phyloP scores from a whole-genome alignment of 2,329 filamentous ascomycete genomes.

The Acrocalymma vagum region DNA sequence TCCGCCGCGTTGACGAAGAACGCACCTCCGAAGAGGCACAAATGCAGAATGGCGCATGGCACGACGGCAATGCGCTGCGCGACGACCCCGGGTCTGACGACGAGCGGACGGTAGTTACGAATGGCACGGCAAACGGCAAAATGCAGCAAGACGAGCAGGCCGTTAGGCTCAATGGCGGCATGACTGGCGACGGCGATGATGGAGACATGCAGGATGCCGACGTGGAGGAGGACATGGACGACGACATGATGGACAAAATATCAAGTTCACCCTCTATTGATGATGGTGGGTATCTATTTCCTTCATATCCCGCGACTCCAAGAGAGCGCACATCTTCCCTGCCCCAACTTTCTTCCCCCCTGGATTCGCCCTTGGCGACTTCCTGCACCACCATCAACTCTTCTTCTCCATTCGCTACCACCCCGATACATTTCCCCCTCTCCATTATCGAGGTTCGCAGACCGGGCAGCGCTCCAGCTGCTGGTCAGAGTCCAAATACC shows the following conservation, averaged over 20 bases:
- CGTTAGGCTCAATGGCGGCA: slow-evolving; percentile 43
- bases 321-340: slow-evolving; percentile 53
- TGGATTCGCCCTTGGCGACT: slow-evolving; percentile 29
- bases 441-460: slow-evolving; percentile 29
- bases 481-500: slow-evolving; percentile 27
- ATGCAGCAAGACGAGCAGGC: slow-evolving; percentile 41
- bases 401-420: slow-evolving; percentile 55
- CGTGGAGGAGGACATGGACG: slow-evolving; percentile 75
- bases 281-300: slow-evolving; percentile 84
- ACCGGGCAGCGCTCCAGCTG: slow-evolving; percentile 37
- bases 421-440: slow-evolving; percentile 55
- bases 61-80: slow-evolving; percentile 43
- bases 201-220: slow-evolving; percentile 70
- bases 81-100: slow-evolving; percentile 68
- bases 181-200: slow-evolving; percentile 53
- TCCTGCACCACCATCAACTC: slow-evolving; percentile 38
- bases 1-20: slow-evolving; percentile 82
- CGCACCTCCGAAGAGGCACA: slow-evolving; percentile 74
- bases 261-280: slow-evolving; percentile 98
- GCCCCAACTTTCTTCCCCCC: slow-evolving; percentile 44
- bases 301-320: slow-evolving; percentile 45
- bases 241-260: slow-evolving; percentile 98
- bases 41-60: slow-evolving; percentile 64
- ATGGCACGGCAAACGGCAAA: slow-evolving; percentile 22
- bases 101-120: slow-evolving; percentile 48